phyloP scores from a whole-genome alignment of 2,329 filamentous ascomycete genomes.

The Fusarium coicis region DNA sequence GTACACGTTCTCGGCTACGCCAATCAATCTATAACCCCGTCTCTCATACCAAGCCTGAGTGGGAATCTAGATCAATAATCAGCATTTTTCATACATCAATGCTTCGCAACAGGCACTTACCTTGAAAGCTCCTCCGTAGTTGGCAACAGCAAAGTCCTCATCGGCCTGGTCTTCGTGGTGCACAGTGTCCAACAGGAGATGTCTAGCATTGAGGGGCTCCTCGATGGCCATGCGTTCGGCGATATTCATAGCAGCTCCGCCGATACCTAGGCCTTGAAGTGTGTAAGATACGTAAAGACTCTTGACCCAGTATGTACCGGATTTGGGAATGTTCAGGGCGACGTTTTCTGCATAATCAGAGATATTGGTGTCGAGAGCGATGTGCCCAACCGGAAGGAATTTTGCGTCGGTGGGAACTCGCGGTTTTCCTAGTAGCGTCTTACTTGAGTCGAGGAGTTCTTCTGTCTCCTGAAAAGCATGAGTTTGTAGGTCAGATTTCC shows the following conservation, averaged over 20 bases:
- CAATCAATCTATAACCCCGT: background rate
- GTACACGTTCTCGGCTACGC: fast-evolving
- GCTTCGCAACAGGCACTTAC: fast-evolving
- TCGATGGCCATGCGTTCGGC: background rate
- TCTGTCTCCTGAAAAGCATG: background rate
- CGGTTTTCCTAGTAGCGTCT: background rate
- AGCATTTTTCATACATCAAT: fast-evolving
- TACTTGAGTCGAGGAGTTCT: background rate
- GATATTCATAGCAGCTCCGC: background rate
- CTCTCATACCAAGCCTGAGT: background rate
- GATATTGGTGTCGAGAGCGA: background rate
- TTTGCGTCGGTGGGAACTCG: fast-evolving
- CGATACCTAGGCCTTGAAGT: background rate
- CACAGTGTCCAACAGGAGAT: background rate
- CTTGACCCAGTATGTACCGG: background rate
- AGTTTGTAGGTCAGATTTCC: fast-evolving
- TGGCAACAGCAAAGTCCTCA: background rate
- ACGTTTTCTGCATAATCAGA: background rate
- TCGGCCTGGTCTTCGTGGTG: background rate
- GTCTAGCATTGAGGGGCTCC: background rate
- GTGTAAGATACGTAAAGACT: background rate
- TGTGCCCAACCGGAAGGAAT: background rate
- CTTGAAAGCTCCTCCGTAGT: background rate
- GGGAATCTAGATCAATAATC: background rate
- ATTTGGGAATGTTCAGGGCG: fast-evolving